Base-by-base conservation (phyloP, 495 filamentous ascomycete genomes). In the Amniculicola lignicola region DNA sequence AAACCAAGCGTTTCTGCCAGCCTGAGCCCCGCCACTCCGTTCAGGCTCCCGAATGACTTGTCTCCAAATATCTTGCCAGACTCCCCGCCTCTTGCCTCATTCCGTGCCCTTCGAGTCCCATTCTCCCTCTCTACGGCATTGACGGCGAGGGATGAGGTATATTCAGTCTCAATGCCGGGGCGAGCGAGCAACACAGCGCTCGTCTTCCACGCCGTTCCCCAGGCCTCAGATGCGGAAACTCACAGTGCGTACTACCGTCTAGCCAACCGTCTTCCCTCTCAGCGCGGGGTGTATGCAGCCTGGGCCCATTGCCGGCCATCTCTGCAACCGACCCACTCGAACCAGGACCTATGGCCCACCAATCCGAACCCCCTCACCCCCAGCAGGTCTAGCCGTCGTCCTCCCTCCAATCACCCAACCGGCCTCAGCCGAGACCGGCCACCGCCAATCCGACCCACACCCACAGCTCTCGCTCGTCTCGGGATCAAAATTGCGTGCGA, bases 401-500 rank as follows among this genome's bases (percentile, higher is more conserved):
- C 38, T 33, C 38, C 14, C 35, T 19, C 38, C 38, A 21, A 10
- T 14, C 38, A 12, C 14, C 35, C 18, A 19, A 7, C 7, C 45
- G 29, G 29, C 27, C 5, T 23, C 9, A 36, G 24, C 45, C 45
- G 29, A 49, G 29, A 5, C 4, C 45, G 21, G n/a, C 24, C 28
- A 35, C 50, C 22, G 40, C 50, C 10, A 43, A 43, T 42, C 57
- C 16, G 42, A 39, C 49, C 48, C 40, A 48, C 57, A 31, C 50
- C 35, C 57, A 60, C 57, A 54, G 33, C 29, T 15, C 25, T 18
- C 36, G 25, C 19, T 44, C 37, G 49, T 54, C 51, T 54, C 49
- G 42, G 33, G 57, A 60, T 54, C 49, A 60, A 54, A 60, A 50
- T 54, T 54, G 50, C 24, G 49, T 54, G 57, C 50, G 57, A n/a